Percentiles rank a stretch among this genome's conserved stretches.
Conservation (phyloP, 1,139 yeast genomes). For the Petasospora rhodanensis region DNA sequence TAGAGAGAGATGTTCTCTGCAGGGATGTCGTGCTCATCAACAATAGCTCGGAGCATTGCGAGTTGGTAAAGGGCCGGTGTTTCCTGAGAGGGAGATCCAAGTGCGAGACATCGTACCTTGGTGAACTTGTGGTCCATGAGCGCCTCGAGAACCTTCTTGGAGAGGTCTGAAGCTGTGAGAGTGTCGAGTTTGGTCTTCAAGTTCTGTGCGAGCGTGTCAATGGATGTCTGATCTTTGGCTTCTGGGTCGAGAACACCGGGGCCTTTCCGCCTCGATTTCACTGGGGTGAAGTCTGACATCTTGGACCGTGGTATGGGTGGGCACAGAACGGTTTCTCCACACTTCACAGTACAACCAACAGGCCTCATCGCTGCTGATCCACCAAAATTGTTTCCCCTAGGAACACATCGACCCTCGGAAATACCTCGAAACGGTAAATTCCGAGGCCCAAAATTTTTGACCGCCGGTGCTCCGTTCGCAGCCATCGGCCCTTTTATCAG, state of each 20-base stretch:
- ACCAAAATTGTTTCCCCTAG: too few species aligned
- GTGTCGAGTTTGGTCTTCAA: slow-evolving; percentile 14
- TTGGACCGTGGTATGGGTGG: too few species aligned
- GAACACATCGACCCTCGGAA: too few species aligned
- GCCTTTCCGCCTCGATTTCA: slow-evolving; percentile 10
- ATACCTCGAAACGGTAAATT: too few species aligned
- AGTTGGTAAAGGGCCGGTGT: slow-evolving; percentile 60
- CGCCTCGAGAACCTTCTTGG: slow-evolving; percentile 21
- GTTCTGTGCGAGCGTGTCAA: slow-evolving; percentile 6
- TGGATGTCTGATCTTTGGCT: slow-evolving; percentile 2
- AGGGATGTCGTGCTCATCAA: slow-evolving; percentile 24
- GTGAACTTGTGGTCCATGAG: slow-evolving; percentile 19
- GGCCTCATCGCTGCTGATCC: too few species aligned
- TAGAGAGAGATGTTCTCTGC: slow-evolving; percentile 40
- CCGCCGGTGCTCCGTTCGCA: too few species aligned
- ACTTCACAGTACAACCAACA: too few species aligned
- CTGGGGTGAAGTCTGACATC: slow-evolving; percentile 14
- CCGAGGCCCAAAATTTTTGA: too few species aligned
- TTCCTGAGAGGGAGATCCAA: slow-evolving; percentile 62
- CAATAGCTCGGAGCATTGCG: slow-evolving; percentile 46
- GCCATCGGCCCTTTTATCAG: too few species aligned
- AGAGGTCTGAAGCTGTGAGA: slow-evolving; percentile 28
- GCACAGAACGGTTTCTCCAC: too few species aligned
- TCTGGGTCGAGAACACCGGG: slow-evolving; percentile 12
- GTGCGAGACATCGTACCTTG: slow-evolving; percentile 60